These are phyloP conservation scores for Phyllosticta citribraziliensis DNA, from an alignment of 2,329 filamentous ascomycete species.

Conservation along the genomic window DNA sequence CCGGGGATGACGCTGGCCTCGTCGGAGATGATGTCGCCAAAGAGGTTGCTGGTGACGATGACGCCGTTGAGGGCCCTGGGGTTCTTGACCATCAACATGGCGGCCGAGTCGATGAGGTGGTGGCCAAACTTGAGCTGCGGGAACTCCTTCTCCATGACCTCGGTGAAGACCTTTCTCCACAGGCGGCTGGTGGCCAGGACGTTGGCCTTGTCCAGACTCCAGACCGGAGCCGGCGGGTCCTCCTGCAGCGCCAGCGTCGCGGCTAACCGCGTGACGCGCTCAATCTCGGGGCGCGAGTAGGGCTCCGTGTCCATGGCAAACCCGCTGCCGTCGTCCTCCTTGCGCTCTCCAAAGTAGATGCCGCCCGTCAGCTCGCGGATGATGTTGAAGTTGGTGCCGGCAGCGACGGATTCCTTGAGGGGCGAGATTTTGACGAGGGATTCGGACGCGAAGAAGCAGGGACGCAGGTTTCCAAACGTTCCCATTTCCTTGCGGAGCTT, in stretches of 20 bases:
- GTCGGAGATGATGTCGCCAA: conserved; percentile 92
- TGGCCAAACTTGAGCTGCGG: conserved; percentile 75
- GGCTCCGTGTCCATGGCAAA: conserved; percentile 75
- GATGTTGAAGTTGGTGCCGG: conserved; percentile 83
- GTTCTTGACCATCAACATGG: conserved; percentile 96
- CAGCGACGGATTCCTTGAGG: conserved; percentile 75
- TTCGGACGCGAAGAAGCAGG: conserved; percentile 90
- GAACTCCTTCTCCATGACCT: conserved; percentile 82
- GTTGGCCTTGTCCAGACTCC: conserved; percentile 92
- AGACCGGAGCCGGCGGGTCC: conserved; percentile 67
- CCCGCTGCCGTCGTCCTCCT: conserved; percentile 67
- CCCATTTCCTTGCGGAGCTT: conserved; percentile 85
- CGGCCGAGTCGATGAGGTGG: conserved; percentile 91
- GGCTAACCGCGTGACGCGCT: conserved; percentile 75
- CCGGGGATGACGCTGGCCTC: conserved; percentile 93
- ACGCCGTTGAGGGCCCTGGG: conserved; percentile 80
- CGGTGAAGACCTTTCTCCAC: conserved; percentile 79
- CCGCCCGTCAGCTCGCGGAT: conserved; percentile 87
- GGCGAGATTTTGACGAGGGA: conserved; percentile 76
- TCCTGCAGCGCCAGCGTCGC: conserved; percentile 70
- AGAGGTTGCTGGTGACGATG: conserved; percentile 85
- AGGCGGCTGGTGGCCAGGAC: conserved; percentile 82
- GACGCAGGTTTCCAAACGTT: conserved; percentile 90
- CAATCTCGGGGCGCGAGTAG: conserved; percentile 76
- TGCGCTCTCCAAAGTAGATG: conserved; percentile 89